A percentile compares a stretch with the other conserved stretches of the same genome.
These are phyloP conservation scores for Fragaria iinumae DNA, from an alignment of 306 rosid genomes.

Conservation along the genomic window DNA sequence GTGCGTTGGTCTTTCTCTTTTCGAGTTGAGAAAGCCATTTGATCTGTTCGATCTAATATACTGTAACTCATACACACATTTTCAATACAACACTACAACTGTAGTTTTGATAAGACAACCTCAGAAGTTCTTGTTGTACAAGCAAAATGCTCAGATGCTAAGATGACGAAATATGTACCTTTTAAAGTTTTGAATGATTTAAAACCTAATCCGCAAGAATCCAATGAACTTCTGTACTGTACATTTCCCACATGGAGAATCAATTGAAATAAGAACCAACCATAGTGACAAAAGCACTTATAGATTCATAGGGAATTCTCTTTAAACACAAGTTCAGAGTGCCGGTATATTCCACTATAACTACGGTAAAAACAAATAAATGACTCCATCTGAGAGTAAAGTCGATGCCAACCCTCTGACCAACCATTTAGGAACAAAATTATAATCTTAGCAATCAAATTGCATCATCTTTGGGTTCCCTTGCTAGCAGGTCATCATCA, in stretches of 20 bases:
- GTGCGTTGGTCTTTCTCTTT: neutral
- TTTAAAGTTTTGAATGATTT: neutral
- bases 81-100: neutral
- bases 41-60: neutral
- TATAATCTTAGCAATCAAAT: constrained; percentile 14
- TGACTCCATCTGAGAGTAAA: neutral
- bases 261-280: neutral
- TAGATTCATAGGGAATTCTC: neutral
- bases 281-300: neutral
- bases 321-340: neutral
- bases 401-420: neutral
- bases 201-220: neutral
- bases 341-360: neutral
- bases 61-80: neutral
- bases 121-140: neutral
- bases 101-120: neutral
- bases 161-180: neutral
- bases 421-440: neutral
- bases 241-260: neutral
- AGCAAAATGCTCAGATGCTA: neutral
- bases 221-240: neutral
- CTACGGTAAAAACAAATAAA: neutral
- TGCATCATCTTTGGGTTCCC: constrained; percentile 32
- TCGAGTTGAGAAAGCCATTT: neutral
- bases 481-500: constrained; percentile 68